These are phyloP conservation scores for Rhodotorula taiwanensis DNA, from an alignment of 768 basidiomycete species.

Conservation along the genomic window DNA sequence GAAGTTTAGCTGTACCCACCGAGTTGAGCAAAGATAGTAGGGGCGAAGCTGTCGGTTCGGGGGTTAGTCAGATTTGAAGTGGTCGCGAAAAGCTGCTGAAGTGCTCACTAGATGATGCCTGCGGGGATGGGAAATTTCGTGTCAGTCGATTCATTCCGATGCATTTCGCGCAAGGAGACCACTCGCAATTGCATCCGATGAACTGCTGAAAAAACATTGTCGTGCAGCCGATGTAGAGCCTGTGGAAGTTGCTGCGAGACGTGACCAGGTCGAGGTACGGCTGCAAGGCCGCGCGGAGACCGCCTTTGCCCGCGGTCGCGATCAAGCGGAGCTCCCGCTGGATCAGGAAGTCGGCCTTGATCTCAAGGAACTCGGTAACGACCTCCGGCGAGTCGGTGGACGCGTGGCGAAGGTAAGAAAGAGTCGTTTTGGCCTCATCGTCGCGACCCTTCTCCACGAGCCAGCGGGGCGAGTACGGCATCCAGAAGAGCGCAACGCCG, in stretches of 20 bases:
- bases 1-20: too few species aligned
- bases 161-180: too few species aligned
- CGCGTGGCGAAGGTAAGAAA: background rate
- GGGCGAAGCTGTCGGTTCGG: background rate
- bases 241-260: background rate
- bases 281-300: background rate
- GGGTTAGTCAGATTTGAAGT: too few species aligned
- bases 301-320: background rate
- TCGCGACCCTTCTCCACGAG: constrained; percentile 45
- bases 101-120: constrained; percentile 8
- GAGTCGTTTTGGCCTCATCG: constrained; percentile 16
- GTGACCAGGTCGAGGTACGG: constrained; percentile 11
- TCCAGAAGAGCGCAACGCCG: constrained; percentile 43
- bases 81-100: too few species aligned
- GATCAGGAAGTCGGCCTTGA: constrained; percentile 11
- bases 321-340: background rate
- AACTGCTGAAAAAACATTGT: constrained; percentile 32
- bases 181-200: constrained; percentile 23
- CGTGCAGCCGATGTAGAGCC: constrained; percentile 4
- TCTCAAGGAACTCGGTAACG: constrained; percentile 16
- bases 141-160: too few species aligned
- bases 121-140: constrained; percentile 18
- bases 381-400: background rate
- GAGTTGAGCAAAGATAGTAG: constrained; percentile 20
- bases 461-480: constrained; percentile 48